Evolutionary conservation across 2,329 filamentous ascomycete genomes (phyloP).

Genomic region (Lachnum nothofagi): DNA sequence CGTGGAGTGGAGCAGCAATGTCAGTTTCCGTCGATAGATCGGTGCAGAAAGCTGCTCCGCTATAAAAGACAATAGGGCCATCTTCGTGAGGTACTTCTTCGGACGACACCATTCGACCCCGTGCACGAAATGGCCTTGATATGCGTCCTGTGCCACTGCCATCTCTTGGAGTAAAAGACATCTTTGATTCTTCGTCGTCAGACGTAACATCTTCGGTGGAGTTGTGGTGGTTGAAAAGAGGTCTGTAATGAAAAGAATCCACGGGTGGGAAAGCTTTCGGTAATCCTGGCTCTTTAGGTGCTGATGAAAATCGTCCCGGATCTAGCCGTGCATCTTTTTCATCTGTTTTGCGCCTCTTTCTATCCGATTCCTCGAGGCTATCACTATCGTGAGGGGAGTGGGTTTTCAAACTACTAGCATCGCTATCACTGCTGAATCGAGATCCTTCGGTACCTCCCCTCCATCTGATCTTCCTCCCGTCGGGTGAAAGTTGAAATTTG

Average conservation of each 20-base stretch:
- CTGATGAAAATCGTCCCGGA: constrained; percentile 14
- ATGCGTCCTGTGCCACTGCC: background rate
- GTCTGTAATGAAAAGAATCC: constrained; percentile 58
- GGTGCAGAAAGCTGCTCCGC: constrained; percentile 71
- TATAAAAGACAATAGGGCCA: constrained; percentile 80
- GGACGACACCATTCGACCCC: background rate
- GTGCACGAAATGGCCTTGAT: background rate
- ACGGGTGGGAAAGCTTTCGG: constrained; percentile 33
- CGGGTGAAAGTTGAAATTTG: constrained; percentile 70
- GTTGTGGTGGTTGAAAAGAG: constrained; percentile 51
- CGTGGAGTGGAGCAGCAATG: constrained; percentile 43
- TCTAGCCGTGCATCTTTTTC: background rate
- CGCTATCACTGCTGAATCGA: constrained; percentile 60
- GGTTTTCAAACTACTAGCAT: constrained; percentile 43
- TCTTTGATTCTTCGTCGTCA: constrained; percentile 42
- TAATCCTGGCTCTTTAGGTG: constrained; percentile 2
- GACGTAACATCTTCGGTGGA: constrained; percentile 43
- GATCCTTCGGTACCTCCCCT: constrained; percentile 63
- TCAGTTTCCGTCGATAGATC: constrained; percentile 67
- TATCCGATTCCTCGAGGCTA: constrained; percentile 14
- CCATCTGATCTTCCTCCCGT: constrained; percentile 78
- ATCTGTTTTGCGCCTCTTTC: constrained; percentile 26
- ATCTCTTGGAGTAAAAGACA: background rate
- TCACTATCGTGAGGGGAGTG: constrained; percentile 34
- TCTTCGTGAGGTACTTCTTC: constrained; percentile 53